Conservation (phyloP, 768 basidiomycete species). For the Trametes coccinea region DNA sequence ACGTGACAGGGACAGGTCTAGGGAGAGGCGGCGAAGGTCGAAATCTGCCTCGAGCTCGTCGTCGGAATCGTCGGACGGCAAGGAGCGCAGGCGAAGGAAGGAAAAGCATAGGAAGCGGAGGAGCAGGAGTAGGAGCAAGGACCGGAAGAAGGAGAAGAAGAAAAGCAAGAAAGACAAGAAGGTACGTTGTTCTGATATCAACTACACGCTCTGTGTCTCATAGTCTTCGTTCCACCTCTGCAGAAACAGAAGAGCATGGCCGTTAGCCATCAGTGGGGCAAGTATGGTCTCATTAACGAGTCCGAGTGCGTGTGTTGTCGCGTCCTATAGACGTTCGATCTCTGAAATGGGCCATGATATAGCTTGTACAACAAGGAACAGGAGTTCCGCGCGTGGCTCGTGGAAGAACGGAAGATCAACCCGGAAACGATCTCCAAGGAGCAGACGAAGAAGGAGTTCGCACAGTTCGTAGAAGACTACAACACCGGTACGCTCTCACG, state of each 20-base stretch:
- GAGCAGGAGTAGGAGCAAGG: slow-evolving; percentile 43
- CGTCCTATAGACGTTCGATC: neutral
- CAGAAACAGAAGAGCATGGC: slow-evolving; percentile 61
- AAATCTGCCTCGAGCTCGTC: slow-evolving; percentile 40
- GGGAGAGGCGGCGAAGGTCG: slow-evolving; percentile 36
- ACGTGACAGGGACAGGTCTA: slow-evolving; percentile 20
- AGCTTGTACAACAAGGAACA: slow-evolving; percentile 82
- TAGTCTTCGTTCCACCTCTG: neutral
- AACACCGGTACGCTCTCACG: slow-evolving; percentile 62
- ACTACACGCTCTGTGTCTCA: neutral
- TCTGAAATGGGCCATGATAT: neutral
- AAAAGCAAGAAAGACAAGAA: slow-evolving; percentile 74
- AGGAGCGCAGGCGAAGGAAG: slow-evolving; percentile 42
- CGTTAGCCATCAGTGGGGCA: slow-evolving; percentile 78
- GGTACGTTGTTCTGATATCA: slow-evolving; percentile 31
- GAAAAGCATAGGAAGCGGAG: slow-evolving; percentile 45
- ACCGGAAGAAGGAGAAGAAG: slow-evolving; percentile 52
- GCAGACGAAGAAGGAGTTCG: slow-evolving; percentile 82
- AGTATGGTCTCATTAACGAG: slow-evolving; percentile 85
- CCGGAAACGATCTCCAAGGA: slow-evolving; percentile 88
- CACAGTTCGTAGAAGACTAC: slow-evolving; percentile 78
- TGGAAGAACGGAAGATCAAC: slow-evolving; percentile 90
- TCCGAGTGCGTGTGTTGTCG: slow-evolving; percentile 66
- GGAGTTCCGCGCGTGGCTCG: slow-evolving; percentile 91
- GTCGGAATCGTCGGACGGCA: slow-evolving; percentile 29